A percentile compares a stretch with the other conserved stretches of the same genome.
phyloP scores from a whole-genome alignment of 306 rosid species.

The Sicyos baderoa region DNA sequence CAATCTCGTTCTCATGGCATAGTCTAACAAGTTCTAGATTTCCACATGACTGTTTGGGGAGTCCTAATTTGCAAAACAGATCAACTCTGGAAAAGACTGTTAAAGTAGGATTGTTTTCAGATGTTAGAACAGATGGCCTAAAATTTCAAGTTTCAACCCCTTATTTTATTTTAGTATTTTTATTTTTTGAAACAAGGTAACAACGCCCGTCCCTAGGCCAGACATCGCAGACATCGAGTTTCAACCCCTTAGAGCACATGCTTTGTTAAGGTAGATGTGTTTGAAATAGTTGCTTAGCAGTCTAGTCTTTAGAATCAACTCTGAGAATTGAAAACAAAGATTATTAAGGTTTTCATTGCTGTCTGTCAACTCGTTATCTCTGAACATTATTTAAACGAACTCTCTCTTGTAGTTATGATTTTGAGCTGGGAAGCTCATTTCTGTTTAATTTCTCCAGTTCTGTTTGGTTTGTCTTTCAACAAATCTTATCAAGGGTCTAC shows the following conservation, averaged over 20 bases:
- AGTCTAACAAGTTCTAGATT: neutral
- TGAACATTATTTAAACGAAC: neutral
- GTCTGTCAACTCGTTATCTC: neutral
- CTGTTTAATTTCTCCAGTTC: neutral
- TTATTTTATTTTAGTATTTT: no score
- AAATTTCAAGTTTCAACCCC: neutral
- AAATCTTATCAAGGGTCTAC: neutral
- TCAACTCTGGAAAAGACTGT: neutral
- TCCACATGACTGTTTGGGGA: neutral
- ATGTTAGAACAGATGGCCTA: neutral
- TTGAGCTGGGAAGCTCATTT: constrained; percentile 1
- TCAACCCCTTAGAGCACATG: neutral
- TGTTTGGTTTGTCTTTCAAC: constrained; percentile 2
- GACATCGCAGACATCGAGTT: no score
- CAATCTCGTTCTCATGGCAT: neutral
- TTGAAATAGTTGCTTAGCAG: neutral
- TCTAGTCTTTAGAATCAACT: neutral
- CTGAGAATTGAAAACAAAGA: neutral
- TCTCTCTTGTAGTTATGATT: neutral
- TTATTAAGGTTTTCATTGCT: neutral
- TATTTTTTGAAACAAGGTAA: no score
- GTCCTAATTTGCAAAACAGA: neutral
- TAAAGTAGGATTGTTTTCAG: neutral
- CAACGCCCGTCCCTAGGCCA: no score
- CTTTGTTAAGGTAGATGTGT: neutral